Conservation (phyloP, 441 rosid genomes). For the Hypseocharis bilobata region DNA sequence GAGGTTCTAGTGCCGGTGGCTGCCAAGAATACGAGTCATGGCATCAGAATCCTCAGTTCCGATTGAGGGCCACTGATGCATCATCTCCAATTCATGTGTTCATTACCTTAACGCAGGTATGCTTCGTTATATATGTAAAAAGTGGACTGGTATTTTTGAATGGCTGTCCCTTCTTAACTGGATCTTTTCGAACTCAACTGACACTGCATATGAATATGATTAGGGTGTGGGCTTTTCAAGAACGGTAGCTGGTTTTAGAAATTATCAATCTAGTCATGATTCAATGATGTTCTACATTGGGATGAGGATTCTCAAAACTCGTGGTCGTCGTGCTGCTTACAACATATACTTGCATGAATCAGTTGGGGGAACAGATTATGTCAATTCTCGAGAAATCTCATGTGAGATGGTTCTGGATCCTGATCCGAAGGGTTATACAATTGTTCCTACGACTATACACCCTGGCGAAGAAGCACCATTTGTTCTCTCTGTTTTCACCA, state of each 20-base stretch:
- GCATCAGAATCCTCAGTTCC: constrained; percentile 99
- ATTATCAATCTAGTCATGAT: constrained; percentile 95
- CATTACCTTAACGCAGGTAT: constrained; percentile 95
- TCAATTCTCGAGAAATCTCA: constrained; percentile 95
- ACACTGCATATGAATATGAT: constrained; percentile 17
- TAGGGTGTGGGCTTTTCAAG: constrained; percentile 99
- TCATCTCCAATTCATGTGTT: constrained; percentile 84
- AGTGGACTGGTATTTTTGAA: constrained; percentile 4
- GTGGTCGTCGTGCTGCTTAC: constrained; percentile 92
- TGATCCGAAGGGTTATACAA: constrained; percentile 98
- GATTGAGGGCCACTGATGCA: constrained; percentile 83
- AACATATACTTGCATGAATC: constrained; percentile 96
- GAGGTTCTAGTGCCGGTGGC: constrained; percentile 96
- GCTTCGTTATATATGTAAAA: constrained; percentile 1
- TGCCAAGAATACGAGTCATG: constrained; percentile 98
- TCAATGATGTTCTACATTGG: constrained; percentile 96
- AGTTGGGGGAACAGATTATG: constrained; percentile 99
- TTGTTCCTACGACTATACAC: constrained; percentile 97
- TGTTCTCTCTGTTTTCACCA: constrained; percentile 93
- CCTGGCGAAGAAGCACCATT: constrained; percentile 99
- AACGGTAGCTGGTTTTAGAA: constrained; percentile 86
- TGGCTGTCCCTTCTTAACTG: neutral
- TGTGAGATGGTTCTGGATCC: constrained; percentile 99
- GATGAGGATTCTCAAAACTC: constrained; percentile 96
- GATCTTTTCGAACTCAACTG: neutral